phyloP scores from a whole-genome alignment of 345 rosid genomes.

The Dovyalis caffra region DNA sequence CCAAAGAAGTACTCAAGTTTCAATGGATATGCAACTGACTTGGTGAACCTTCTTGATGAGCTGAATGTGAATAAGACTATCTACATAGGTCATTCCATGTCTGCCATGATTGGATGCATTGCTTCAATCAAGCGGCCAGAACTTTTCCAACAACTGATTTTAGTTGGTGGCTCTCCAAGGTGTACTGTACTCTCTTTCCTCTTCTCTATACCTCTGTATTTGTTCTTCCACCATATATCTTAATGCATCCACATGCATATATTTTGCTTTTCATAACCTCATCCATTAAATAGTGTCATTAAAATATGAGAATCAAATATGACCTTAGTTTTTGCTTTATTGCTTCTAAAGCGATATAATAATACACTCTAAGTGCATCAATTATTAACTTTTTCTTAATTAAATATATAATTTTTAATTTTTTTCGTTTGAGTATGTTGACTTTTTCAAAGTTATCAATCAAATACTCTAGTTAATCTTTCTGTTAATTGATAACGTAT shows the following conservation, averaged over 20 bases:
- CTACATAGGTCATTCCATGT: constrained; percentile 40
- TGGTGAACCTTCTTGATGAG: constrained; percentile 24
- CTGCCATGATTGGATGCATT: constrained; percentile 39
- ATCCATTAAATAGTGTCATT: no score
- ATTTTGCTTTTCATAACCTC: background rate
- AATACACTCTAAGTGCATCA: no score
- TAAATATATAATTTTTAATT: no score
- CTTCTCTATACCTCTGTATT: background rate
- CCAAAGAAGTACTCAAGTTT: constrained; percentile 23
- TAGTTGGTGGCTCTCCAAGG: constrained; percentile 42
- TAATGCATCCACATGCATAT: no score
- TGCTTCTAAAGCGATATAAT: no score
- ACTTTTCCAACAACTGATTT: constrained; percentile 30
- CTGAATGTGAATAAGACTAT: constrained; percentile 18
- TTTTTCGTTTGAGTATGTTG: no score
- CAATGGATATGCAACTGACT: constrained; percentile 27
- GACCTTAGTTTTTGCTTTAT: no score
- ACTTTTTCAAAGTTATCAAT: no score
- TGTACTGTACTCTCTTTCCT: constrained; percentile 7
- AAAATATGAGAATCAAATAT: no score
- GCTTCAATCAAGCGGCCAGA: constrained; percentile 32
- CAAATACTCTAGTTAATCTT: no score
- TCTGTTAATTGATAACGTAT: no score
- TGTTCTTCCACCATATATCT: background rate
- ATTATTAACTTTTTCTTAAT: no score